Base-by-base conservation (phyloP, 306 rosid species). In the Hippophae gyantsensis region DNA sequence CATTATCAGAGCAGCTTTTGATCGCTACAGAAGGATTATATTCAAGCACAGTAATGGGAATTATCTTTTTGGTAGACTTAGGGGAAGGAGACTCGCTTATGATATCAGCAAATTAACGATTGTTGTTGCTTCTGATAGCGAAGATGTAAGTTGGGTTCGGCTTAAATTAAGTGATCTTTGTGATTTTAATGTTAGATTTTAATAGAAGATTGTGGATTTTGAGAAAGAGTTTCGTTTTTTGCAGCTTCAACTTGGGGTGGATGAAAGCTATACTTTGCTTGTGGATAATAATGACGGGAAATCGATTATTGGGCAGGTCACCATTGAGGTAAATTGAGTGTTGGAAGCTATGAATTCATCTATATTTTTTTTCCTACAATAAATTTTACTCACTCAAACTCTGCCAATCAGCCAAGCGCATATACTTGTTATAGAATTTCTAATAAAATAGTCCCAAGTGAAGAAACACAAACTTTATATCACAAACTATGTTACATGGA, bases 191-290 rank as follows among this genome's bases (percentile, higher is more conserved):
- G 13, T 48, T 64, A 45, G 44, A 32, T 55, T 55, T 55, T 3
- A 1, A 57, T 13, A 42, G 43, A 5, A 60, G 43, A 64, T 48
- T 64, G 41, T 56, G 14, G 13, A 63, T 77, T 71, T 61, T 62
- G 48, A n/a, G 56, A 49, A 7, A 48, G 12, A 10, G 26, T 27
- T 48, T 43, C 54, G 27, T 25, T 75, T 3, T 7, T 63, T 53
- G 60, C 81, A 93, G 99, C 94, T 93, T 75, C 93, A 88, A 73
- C 84, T 93, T 58, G 99, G 95, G 14, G 90, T 79, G 48, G 99
- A 93, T 62, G 99, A 93, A 76, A 92, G 94, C 84, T 88, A 93
- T 68, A 61, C 71, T 43, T 81, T 93, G 81, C 14, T 63, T 50
- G 79, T 88, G 65, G 63, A 80, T 32, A 79, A 76, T 67, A 68